These are phyloP conservation scores for Vitis hybrid DNA, from an alignment of 177 flowering plant species.

Conservation along the genomic window DNA sequence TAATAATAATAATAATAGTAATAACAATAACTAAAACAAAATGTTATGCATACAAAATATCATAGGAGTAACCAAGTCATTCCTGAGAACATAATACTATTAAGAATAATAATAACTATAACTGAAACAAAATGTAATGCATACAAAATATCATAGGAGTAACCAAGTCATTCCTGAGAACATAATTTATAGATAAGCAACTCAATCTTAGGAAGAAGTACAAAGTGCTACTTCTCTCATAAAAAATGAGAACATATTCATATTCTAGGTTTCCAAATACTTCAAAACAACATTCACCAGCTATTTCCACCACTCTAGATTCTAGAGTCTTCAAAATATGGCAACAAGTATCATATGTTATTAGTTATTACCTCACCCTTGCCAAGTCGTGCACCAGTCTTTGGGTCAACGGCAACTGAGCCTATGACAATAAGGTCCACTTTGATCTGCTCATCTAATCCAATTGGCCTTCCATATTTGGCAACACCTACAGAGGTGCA, in stretches of 20 bases:
- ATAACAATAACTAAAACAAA: no score
- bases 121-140: no score
- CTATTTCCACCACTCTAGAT: neutral
- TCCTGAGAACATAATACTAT: no score
- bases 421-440: conserved; percentile 84
- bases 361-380: conserved; percentile 80
- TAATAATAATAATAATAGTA: no score
- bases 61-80: no score
- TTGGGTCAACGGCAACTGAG: conserved; percentile 89
- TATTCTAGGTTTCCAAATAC: neutral
- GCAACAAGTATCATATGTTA: neutral
- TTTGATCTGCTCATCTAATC: conserved; percentile 74
- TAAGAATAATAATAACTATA: no score
- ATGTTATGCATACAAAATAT: no score
- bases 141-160: no score
- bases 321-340: neutral
- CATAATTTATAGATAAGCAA: no score
- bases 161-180: no score
- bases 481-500: conserved; percentile 90
- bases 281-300: neutral
- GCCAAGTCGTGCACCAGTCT: conserved; percentile 88
- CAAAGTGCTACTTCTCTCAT: neutral
- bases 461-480: conserved; percentile 79
- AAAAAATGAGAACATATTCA: neutral
- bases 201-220: no score